Evolutionary conservation across 441 rosid genomes (phyloP).

Genomic region (Gossypium gossypioides): DNA sequence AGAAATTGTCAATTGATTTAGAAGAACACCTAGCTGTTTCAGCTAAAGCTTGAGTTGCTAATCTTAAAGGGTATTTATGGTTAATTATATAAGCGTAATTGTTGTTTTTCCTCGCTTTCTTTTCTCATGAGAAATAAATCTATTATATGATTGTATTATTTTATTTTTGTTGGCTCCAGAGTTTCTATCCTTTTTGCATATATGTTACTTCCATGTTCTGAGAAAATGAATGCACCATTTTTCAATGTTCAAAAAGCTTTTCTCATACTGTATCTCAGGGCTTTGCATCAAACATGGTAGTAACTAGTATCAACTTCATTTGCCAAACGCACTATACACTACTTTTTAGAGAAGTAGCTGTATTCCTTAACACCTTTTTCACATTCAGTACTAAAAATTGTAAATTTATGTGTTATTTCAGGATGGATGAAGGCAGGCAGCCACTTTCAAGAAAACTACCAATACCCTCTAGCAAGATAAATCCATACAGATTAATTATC

Average conservation of each 20-base stretch:
- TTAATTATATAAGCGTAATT: background rate
- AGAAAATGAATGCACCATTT: background rate
- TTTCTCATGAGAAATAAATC: background rate
- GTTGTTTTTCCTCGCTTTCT: background rate
- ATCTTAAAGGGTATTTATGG: background rate
- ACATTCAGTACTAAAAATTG: background rate
- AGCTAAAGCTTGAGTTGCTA: background rate
- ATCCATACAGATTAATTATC: constrained; percentile 75
- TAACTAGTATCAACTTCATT: background rate
- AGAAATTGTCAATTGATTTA: background rate
- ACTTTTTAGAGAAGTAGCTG: background rate
- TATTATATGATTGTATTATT: background rate
- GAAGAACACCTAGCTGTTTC: background rate
- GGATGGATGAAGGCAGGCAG: constrained; percentile 99
- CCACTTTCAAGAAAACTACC: constrained; percentile 91
- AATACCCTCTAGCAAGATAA: constrained; percentile 75
- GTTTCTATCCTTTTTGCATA: background rate
- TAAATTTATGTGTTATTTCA: constrained; percentile 18
- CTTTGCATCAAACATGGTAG: background rate
- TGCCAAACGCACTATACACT: background rate
- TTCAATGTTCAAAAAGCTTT: background rate
- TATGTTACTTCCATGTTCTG: background rate
- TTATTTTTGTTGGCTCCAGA: background rate
- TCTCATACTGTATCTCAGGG: background rate
- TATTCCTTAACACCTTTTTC: background rate